Conservation (phyloP, 176 grass and related monocot species). For the Aegilops bicornis region DNA sequence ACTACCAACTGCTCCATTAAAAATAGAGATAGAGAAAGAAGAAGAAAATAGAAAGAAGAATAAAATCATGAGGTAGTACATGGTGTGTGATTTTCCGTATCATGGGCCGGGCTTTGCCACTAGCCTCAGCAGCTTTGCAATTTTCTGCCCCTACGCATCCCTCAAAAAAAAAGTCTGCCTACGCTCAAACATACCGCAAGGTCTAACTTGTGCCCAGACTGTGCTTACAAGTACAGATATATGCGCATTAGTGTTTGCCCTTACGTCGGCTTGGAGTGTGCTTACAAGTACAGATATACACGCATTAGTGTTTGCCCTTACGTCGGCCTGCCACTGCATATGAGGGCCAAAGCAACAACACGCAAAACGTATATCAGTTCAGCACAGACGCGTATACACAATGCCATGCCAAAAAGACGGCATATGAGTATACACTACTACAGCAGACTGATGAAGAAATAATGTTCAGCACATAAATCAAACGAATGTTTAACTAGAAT, state of each 20-base stretch:
- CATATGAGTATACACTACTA: no score
- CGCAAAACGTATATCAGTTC: neutral
- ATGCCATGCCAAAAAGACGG: no score
- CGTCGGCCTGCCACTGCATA: neutral
- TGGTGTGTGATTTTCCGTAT: neutral
- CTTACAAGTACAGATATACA: neutral
- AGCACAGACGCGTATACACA: no score
- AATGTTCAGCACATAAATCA: neutral
- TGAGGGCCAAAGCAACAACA: neutral
- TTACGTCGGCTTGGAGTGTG: neutral
- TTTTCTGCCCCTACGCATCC: no score
- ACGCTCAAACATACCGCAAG: neutral
- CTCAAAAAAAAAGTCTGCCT: no score
- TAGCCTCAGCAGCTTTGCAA: neutral
- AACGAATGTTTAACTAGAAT: constrained; percentile 24
- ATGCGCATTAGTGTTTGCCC: neutral
- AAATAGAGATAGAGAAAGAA: no score
- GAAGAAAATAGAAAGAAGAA: no score
- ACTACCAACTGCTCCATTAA: no score
- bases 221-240: neutral
- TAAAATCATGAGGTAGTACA: no score
- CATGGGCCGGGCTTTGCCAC: neutral
- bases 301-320: neutral
- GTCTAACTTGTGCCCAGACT: neutral
- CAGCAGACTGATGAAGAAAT: neutral